These are phyloP conservation scores for Hypoxylon sp. DNA, from an alignment of 2,329 filamentous ascomycete species.

Conservation along the genomic window DNA sequence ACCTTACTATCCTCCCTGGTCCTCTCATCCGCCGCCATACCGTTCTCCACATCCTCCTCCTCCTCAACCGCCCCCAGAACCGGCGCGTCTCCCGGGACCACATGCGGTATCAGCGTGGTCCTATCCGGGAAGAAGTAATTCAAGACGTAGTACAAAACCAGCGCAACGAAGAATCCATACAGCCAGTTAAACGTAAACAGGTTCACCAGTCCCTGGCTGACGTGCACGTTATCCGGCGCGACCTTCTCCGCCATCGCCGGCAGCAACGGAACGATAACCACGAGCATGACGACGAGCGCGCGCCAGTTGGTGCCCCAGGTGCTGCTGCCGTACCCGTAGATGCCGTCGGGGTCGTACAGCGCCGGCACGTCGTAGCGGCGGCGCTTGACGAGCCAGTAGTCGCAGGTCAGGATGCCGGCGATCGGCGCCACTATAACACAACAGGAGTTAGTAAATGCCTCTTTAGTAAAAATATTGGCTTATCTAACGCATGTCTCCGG, in stretches of 20 bases:
- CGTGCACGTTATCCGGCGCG: constrained; percentile 41
- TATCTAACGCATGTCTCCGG: too few relatives aligned
- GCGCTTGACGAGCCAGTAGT: constrained; percentile 49
- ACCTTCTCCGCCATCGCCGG: constrained; percentile 50
- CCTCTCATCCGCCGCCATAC: constrained; percentile 20
- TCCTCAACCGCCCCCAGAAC: constrained; percentile 27
- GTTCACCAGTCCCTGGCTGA: constrained; percentile 43
- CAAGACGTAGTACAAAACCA: constrained; percentile 41
- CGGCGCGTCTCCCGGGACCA: constrained; percentile 35
- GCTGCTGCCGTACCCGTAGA: constrained; percentile 49
- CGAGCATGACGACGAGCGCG: constrained; percentile 44
- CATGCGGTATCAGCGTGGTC: constrained; percentile 39
- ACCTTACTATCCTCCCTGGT: not conserved
- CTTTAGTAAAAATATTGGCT: too few relatives aligned
- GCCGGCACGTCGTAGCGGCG: constrained; percentile 53
- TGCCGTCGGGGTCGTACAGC: constrained; percentile 53
- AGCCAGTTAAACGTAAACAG: constrained; percentile 50
- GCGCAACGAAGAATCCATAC: constrained; percentile 46
- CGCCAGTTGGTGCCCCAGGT: constrained; percentile 51
- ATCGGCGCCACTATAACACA: constrained; percentile 52
- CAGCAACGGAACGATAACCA: constrained; percentile 48
- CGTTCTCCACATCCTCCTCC: constrained; percentile 29
- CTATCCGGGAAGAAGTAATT: constrained; percentile 42
- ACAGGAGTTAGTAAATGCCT: too few relatives aligned
- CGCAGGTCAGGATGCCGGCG: constrained; percentile 40